phyloP scores from a whole-genome alignment of 1,139 yeast species.

The Tardiomyces depauwii region DNA sequence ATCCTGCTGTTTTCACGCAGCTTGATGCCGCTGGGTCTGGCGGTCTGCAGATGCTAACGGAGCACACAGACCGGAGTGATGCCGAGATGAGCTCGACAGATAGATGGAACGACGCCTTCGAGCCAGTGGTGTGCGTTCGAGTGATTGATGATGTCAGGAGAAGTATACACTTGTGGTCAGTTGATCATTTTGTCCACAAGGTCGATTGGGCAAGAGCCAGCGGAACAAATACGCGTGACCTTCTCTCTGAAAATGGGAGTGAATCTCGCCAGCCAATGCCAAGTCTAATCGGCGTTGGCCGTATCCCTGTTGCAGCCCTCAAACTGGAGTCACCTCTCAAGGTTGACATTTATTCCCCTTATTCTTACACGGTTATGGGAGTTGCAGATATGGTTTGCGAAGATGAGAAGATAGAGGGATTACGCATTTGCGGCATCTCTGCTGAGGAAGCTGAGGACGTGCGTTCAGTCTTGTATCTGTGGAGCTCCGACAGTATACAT shows the following conservation, averaged over 20 bases:
- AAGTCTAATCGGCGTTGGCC: not conserved
- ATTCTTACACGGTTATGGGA: constrained; percentile 2
- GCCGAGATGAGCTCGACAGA: no score
- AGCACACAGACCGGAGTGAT: no score
- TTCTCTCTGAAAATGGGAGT: not conserved
- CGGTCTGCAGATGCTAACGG: no score
- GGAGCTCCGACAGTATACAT: no score
- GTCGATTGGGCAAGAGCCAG: constrained; percentile 1
- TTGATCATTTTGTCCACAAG: not conserved
- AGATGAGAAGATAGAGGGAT: not conserved
- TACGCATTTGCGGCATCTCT: not conserved
- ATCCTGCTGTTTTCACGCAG: not conserved
- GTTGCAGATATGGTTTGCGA: constrained; percentile 1
- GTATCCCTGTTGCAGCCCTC: not conserved
- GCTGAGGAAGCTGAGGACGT: not conserved
- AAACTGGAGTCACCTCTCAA: not conserved
- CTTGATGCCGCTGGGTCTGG: not conserved
- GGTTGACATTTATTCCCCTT: constrained; percentile 2
- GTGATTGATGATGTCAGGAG: not conserved
- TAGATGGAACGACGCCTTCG: no score
- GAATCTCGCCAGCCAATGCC: not conserved
- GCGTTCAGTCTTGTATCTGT: not conserved
- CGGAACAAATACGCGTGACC: not conserved
- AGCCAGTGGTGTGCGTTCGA: not conserved
- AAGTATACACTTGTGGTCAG: not conserved